phyloP scores from a whole-genome alignment of 2,329 filamentous ascomycete genomes.

The Lasiodiplodia sp. region DNA sequence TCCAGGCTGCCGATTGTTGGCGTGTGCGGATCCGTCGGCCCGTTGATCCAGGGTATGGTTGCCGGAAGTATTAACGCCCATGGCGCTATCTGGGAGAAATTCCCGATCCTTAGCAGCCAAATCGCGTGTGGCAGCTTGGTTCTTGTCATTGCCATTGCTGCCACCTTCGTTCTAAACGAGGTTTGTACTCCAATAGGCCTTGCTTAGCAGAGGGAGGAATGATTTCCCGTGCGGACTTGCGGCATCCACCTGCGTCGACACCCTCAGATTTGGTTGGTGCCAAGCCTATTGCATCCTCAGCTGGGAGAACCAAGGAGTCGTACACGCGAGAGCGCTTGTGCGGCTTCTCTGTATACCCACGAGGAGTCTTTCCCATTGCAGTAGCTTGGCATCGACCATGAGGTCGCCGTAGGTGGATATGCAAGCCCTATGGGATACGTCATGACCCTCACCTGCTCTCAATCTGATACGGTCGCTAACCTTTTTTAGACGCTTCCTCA shows the following conservation, averaged over 20 bases:
- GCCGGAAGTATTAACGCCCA: conserved; percentile 51
- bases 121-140: conserved; percentile 53
- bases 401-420: background rate
- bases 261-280: background rate
- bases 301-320: background rate
- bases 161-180: conserved; percentile 52
- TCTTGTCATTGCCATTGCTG: conserved; percentile 49
- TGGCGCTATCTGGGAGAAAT: conserved; percentile 52
- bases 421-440: conserved; percentile 12
- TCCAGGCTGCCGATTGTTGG: conserved; percentile 54
- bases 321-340: background rate
- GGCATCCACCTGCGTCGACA: background rate
- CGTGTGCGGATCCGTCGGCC: conserved; percentile 55
- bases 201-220: background rate
- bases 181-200: conserved; percentile 34
- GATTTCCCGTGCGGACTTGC: background rate
- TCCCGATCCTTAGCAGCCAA: conserved; percentile 54
- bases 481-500: conserved; percentile 13
- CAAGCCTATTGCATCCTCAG: background rate
- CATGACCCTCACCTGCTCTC: background rate
- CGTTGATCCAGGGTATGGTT: conserved; percentile 53
- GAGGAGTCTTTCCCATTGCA: background rate
- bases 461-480: conserved; percentile 31
- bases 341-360: background rate
- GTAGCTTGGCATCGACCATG: background rate